phyloP scores from a whole-genome alignment of 2,329 filamentous ascomycete species.

The Trichoderma sp. region DNA sequence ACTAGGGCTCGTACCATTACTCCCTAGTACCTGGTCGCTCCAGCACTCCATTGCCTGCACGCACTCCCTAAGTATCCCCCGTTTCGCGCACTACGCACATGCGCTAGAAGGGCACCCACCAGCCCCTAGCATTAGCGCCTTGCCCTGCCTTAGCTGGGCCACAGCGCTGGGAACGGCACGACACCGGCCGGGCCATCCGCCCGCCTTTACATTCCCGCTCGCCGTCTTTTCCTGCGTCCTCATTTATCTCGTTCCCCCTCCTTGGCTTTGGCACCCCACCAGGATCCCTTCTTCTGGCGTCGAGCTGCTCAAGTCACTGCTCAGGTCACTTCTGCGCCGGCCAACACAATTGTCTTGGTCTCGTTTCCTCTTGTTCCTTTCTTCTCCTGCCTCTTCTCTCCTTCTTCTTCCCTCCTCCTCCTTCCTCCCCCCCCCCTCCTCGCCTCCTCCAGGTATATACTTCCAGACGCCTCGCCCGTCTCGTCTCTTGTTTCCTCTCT shows the following conservation, averaged over 20 bases:
- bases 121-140: conserved; percentile 25
- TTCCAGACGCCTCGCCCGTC: not conserved
- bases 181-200: conserved; percentile 43
- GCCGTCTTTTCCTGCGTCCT: conserved; percentile 26
- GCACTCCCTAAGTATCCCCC: conserved; percentile 20
- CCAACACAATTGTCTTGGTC: not conserved
- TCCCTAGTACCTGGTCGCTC: conserved; percentile 2
- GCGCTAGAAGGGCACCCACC: conserved; percentile 26
- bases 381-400: not conserved
- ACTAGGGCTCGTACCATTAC: conserved; percentile 11
- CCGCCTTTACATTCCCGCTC: conserved; percentile 42
- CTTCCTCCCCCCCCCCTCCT: not conserved
- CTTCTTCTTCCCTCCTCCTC: not conserved
- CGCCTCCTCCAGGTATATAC: not conserved
- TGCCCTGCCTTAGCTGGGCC: conserved; percentile 32
- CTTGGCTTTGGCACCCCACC: conserved; percentile 28
- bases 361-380: not conserved
- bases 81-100: conserved; percentile 15
- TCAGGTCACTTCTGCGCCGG: conserved; percentile 8
- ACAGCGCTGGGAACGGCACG: conserved; percentile 43
- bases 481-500: not conserved
- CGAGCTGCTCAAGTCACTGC: conserved; percentile 12
- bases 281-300: conserved; percentile 13
- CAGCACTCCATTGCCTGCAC: not conserved
- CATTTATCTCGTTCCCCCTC: conserved; percentile 24